These are phyloP conservation scores for Syncephalis fuscata DNA, from an alignment of 371 early-diverging fungal genomes.

Conservation along the genomic window DNA sequence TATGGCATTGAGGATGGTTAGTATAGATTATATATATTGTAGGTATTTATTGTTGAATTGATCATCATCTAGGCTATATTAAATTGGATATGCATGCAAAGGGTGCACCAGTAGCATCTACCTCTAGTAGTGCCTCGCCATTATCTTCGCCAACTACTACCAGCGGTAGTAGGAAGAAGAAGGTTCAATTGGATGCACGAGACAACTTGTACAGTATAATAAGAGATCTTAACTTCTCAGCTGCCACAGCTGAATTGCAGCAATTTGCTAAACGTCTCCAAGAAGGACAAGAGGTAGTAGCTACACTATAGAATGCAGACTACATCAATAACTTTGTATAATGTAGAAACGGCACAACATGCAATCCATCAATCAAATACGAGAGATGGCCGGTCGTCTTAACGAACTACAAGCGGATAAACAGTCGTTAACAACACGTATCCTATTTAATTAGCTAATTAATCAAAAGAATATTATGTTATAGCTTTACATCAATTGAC, in stretches of 20 bases:
- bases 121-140: constrained; percentile 8
- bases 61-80: constrained; percentile 2
- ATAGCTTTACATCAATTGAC: neutral
- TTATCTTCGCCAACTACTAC: constrained; percentile 8
- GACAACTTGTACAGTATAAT: constrained; percentile 67
- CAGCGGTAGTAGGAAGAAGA: constrained; percentile 54
- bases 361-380: constrained; percentile 71
- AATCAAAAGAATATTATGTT: too few relatives aligned
- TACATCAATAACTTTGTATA: neutral
- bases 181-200: constrained; percentile 55
- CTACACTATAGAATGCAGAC: neutral
- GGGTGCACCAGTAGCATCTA: constrained; percentile 6
- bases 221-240: constrained; percentile 78
- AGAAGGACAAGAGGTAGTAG: constrained; percentile 58
- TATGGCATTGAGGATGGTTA: constrained; percentile 45
- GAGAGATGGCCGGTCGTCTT: constrained; percentile 75
- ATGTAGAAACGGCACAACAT: constrained; percentile 62
- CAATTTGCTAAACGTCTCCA: constrained; percentile 69
- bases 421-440: constrained; percentile 61
- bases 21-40: neutral
- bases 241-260: constrained; percentile 65
- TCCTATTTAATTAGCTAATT: constrained; percentile 5
- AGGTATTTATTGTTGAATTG: neutral
- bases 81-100: constrained; percentile 7
- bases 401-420: constrained; percentile 69